phyloP scores from a whole-genome alignment of 345 rosid genomes.

The Salix dunnii region DNA sequence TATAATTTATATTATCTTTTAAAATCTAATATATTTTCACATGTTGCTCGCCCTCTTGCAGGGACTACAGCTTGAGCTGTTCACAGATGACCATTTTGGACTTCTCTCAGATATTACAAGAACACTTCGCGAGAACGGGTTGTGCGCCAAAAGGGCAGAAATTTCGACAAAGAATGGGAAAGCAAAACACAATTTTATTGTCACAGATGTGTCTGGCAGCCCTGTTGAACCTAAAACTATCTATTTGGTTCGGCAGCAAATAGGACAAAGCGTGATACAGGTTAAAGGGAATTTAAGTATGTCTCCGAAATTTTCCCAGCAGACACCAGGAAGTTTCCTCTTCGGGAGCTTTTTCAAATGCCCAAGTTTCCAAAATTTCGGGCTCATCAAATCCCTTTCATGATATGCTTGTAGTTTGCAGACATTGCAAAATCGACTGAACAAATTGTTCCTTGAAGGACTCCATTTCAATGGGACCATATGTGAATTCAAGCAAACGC shows the following conservation, averaged over 20 bases:
- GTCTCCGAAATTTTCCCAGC: slow-evolving; percentile 33
- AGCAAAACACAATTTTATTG: slow-evolving; percentile 48
- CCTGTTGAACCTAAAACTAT: slow-evolving; percentile 48
- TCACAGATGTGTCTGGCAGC: slow-evolving; percentile 48
- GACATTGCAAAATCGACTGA: background rate
- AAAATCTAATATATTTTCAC: background rate
- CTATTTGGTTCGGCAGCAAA: slow-evolving; percentile 32
- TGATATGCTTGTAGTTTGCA: slow-evolving; percentile 1
- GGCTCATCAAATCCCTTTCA: slow-evolving; percentile 43
- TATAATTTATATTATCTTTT: no score
- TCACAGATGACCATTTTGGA: slow-evolving; percentile 48
- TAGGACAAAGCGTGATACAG: slow-evolving; percentile 35
- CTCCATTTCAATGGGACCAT: background rate
- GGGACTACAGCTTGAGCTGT: slow-evolving; percentile 58
- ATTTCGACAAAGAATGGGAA: slow-evolving; percentile 43
- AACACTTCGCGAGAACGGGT: slow-evolving; percentile 54
- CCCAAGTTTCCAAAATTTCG: slow-evolving; percentile 46
- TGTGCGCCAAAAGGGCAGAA: slow-evolving; percentile 53
- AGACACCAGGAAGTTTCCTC: slow-evolving; percentile 39
- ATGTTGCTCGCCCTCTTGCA: slow-evolving; percentile 9
- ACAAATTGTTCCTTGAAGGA: background rate
- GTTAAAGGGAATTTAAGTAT: slow-evolving; percentile 34
- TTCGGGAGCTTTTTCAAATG: slow-evolving; percentile 48
- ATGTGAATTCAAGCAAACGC: background rate
- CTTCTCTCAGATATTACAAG: slow-evolving; percentile 59